A percentile compares a stretch with the other conserved stretches of the same genome.
Evolutionary conservation across 192 early-diverging fungal genomes (phyloP).

Genomic region (Entomortierella lignicola): DNA sequence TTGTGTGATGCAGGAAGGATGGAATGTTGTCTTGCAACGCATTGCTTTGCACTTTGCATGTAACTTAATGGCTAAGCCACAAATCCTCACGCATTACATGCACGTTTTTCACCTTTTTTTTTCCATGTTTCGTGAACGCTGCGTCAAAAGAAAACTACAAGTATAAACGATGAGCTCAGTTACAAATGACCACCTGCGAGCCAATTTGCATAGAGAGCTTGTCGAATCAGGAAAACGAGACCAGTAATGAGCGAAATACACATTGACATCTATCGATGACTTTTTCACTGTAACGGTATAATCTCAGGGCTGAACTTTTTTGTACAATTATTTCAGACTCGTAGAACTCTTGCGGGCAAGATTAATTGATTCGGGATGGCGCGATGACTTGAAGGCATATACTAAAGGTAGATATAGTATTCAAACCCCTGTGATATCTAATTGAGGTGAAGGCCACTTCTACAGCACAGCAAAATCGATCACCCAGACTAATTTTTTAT

Average conservation of each 20-base stretch:
- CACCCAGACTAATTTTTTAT: too few species aligned
- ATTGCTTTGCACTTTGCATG: background rate
- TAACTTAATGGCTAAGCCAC: constrained; percentile 9
- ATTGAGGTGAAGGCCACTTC: too few species aligned
- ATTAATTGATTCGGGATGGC: constrained; percentile 46
- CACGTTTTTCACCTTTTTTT: background rate
- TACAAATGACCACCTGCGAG: constrained; percentile 42
- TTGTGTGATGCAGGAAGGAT: background rate
- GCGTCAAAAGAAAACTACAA: background rate
- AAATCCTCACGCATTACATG: background rate
- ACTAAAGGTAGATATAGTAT: constrained; percentile 31
- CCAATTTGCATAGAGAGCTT: constrained; percentile 46
- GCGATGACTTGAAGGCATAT: constrained; percentile 36
- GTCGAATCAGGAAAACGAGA: constrained; percentile 51
- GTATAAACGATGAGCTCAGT: constrained; percentile 28
- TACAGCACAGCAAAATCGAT: too few species aligned
- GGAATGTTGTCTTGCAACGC: background rate
- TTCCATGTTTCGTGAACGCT: background rate
- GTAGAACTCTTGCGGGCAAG: constrained; percentile 35
- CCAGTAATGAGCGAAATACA: constrained; percentile 19
- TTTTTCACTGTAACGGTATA: too few species aligned
- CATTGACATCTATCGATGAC: background rate
- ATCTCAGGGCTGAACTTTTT: too few species aligned
- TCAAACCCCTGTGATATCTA: too few species aligned
- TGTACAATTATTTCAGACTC: constrained; percentile 5